phyloP scores from a whole-genome alignment of 2,329 filamentous ascomycete genomes.

The Fusarium tupiense region DNA sequence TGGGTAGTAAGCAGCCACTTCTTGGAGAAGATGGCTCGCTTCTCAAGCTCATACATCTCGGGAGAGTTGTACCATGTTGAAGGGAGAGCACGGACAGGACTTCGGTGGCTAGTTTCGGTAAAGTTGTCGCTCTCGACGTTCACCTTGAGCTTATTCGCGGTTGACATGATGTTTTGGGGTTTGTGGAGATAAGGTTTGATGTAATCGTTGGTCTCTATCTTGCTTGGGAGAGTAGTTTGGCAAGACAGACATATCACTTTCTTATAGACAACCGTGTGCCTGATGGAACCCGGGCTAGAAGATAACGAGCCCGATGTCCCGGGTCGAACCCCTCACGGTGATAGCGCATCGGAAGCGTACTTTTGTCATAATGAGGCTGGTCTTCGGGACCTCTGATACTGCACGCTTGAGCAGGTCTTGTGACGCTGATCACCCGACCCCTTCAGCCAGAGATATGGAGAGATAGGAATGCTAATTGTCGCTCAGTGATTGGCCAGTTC shows the following conservation, averaged over 20 bases:
- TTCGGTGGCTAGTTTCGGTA: constrained; percentile 17
- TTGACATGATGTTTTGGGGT: background rate
- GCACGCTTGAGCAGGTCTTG: background rate
- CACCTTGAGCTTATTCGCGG: constrained; percentile 18
- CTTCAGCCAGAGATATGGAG: background rate
- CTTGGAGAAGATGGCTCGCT: constrained; percentile 64
- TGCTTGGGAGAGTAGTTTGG: background rate
- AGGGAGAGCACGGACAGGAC: constrained; percentile 52
- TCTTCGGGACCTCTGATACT: background rate
- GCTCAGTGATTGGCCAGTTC: background rate
- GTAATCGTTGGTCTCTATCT: background rate
- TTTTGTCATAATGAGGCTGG: background rate
- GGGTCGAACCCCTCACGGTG: background rate
- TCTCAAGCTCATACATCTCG: constrained; percentile 65
- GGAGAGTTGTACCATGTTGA: constrained; percentile 60
- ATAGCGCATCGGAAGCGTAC: background rate
- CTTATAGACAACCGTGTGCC: background rate
- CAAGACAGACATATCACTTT: background rate
- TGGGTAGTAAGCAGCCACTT: constrained; percentile 66
- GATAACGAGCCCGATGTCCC: background rate
- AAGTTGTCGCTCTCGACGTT: constrained; percentile 24
- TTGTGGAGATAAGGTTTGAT: background rate
- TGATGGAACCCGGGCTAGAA: background rate
- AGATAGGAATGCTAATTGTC: background rate
- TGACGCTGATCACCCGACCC: background rate